phyloP scores from a whole-genome alignment of 1,139 yeast species.

The Debaryomyces sp. region DNA sequence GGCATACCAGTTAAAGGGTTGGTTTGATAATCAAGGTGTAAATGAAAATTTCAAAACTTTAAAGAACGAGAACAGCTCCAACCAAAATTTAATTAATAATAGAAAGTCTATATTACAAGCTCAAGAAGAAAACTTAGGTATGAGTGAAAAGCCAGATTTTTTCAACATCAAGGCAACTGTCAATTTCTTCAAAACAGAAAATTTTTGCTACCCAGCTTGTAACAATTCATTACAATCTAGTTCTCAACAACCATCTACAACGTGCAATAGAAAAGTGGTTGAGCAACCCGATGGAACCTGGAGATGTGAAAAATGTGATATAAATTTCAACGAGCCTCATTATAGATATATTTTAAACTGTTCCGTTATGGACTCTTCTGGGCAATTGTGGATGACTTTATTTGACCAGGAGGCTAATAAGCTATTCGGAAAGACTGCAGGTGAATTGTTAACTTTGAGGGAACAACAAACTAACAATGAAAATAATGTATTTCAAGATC shows the following conservation, averaged over 20 bases:
- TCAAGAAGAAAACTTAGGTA: constrained; percentile 70
- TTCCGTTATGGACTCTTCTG: constrained; percentile 76
- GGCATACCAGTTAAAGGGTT: constrained; percentile 86
- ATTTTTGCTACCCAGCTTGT: constrained; percentile 92
- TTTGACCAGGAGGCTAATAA: constrained; percentile 83
- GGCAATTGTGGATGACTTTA: constrained; percentile 83
- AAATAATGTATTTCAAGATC: constrained; percentile 51
- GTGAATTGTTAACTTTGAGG: constrained; percentile 58
- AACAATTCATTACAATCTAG: constrained; percentile 43
- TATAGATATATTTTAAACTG: constrained; percentile 78
- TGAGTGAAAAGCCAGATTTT: constrained; percentile 75
- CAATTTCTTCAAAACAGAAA: constrained; percentile 70
- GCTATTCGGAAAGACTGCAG: constrained; percentile 71
- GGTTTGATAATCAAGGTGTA: constrained; percentile 87
- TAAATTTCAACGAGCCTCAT: constrained; percentile 64
- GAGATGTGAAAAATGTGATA: constrained; percentile 94
- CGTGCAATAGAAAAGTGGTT: constrained; percentile 82
- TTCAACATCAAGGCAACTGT: constrained; percentile 76
- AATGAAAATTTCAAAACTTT: constrained; percentile 64
- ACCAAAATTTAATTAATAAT: constrained; percentile 39
- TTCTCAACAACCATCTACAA: constrained; percentile 24
- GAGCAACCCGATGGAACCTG: constrained; percentile 75
- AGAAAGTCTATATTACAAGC: constrained; percentile 72
- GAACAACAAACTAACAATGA: constrained; percentile 38
- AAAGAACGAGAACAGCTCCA: constrained; percentile 38